phyloP scores from a whole-genome alignment of 805 yeast genomes.

The Lipomyces yamanashiensis region DNA sequence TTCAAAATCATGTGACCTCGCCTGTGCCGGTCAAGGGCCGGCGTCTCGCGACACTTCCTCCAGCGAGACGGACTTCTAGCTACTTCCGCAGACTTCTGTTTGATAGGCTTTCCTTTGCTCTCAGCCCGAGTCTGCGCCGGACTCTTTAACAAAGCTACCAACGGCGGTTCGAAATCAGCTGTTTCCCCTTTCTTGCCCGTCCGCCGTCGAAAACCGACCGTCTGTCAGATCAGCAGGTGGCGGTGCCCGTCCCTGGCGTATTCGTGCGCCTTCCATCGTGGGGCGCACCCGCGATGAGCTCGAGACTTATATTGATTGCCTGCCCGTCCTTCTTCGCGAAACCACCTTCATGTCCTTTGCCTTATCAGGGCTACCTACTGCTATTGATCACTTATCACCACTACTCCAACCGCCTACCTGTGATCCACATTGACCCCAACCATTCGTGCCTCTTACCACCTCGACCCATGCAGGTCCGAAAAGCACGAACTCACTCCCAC shows the following conservation, averaged over 20 bases:
- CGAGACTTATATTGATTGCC: not conserved
- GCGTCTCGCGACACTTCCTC: not conserved
- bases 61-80: not conserved
- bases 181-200: not conserved
- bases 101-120: not conserved
- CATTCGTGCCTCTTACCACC: not conserved
- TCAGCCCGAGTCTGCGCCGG: not conserved
- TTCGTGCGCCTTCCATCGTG: not conserved
- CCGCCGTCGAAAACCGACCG: not conserved
- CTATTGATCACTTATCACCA: not conserved
- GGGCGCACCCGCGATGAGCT: not conserved
- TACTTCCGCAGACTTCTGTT: not conserved
- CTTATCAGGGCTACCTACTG: not conserved
- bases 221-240: not conserved
- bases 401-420: not conserved
- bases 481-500: slow-evolving; percentile 10
- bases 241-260: not conserved
- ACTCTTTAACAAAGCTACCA: not conserved
- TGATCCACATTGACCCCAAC: not conserved
- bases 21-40: not conserved
- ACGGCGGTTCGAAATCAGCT: not conserved
- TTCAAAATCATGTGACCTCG: not conserved
- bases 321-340: not conserved
- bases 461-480: slow-evolving; percentile 18
- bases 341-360: not conserved